Percentiles rank a stretch among this genome's conserved stretches.
Evolutionary conservation across 495 filamentous ascomycete genomes (phyloP).

Genomic region (Aspergillus sclerotioniger): DNA sequence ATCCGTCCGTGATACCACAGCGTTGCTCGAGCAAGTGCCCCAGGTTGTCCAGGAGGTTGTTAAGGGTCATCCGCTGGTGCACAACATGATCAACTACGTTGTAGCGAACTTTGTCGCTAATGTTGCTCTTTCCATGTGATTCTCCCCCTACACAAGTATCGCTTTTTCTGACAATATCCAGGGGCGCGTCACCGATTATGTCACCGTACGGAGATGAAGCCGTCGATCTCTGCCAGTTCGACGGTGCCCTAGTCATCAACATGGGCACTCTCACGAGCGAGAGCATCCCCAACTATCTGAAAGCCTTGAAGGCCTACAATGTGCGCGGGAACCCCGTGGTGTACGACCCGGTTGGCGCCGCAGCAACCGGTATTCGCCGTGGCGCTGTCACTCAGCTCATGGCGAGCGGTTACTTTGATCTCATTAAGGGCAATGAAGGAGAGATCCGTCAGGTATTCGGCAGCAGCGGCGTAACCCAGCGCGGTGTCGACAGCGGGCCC

Average conservation of each 20-base stretch:
- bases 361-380: slow-evolving; percentile 73
- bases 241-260: slow-evolving; percentile 78
- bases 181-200: slow-evolving; percentile 92
- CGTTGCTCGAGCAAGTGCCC: slow-evolving; percentile 47
- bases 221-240: slow-evolving; percentile 64
- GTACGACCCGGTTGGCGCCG: slow-evolving; percentile 89
- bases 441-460: slow-evolving; percentile 76
- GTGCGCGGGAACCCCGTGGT: slow-evolving; percentile 67
- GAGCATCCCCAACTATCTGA: slow-evolving; percentile 63
- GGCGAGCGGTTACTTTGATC: slow-evolving; percentile 69
- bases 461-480: slow-evolving; percentile 58
- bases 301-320: slow-evolving; percentile 77
- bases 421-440: slow-evolving; percentile 94
- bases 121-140: slow-evolving; percentile 71
- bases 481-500: slow-evolving; percentile 80
- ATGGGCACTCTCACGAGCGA: slow-evolving; percentile 87
- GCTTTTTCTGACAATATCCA: slow-evolving; percentile 16
- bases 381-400: slow-evolving; percentile 71
- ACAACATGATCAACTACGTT: slow-evolving; percentile 96
- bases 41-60: slow-evolving; percentile 58
- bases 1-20: slow-evolving; percentile 33
- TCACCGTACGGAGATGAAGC: slow-evolving; percentile 83
- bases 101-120: slow-evolving; percentile 94
- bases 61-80: slow-evolving; percentile 68
- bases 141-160: background rate